These are phyloP conservation scores for Pythium chondricola DNA, from an alignment of 352 stramenopile genomes.

Conservation along the genomic window DNA sequence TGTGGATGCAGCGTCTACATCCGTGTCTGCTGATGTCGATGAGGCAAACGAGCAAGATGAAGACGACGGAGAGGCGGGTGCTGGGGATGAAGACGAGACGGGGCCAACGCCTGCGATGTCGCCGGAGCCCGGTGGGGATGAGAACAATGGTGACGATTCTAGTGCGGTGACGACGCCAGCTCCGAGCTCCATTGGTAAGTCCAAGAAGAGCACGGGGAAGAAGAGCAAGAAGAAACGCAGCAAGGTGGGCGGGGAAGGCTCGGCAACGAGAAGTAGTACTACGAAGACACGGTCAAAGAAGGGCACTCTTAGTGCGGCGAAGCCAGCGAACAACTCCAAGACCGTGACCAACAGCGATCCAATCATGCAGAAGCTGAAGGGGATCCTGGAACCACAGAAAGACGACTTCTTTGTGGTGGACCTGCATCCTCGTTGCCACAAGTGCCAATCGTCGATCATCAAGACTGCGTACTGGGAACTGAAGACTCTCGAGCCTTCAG, in stretches of 20 bases:
- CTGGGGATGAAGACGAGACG: constrained; percentile 11
- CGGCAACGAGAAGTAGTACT: constrained; percentile 43
- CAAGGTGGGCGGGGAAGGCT: constrained; percentile 53
- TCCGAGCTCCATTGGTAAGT: constrained; percentile 12
- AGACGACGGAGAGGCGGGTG: constrained; percentile 13
- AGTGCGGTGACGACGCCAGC: background rate
- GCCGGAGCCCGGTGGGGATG: constrained; percentile 42
- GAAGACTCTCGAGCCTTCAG: constrained; percentile 54
- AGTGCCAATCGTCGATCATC: constrained; percentile 78
- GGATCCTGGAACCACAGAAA: constrained; percentile 98
- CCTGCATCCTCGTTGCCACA: constrained; percentile 88
- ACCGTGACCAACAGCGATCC: constrained; percentile 86
- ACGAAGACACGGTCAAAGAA: constrained; percentile 72
- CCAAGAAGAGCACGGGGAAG: constrained; percentile 22
- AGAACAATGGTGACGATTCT: background rate
- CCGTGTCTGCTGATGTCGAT: constrained; percentile 1
- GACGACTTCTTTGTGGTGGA: constrained; percentile 98
- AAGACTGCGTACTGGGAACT: constrained; percentile 83
- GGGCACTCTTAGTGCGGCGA: constrained; percentile 26
- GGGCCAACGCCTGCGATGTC: constrained; percentile 45
- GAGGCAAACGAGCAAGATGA: constrained; percentile 16
- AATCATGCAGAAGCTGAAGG: constrained; percentile 97
- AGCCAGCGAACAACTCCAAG: constrained; percentile 48
- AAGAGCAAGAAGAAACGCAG: constrained; percentile 80
- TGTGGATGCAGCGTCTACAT: background rate